Evolutionary conservation across 495 filamentous ascomycete genomes (phyloP).

Genomic region (Neurospora cerealis): DNA sequence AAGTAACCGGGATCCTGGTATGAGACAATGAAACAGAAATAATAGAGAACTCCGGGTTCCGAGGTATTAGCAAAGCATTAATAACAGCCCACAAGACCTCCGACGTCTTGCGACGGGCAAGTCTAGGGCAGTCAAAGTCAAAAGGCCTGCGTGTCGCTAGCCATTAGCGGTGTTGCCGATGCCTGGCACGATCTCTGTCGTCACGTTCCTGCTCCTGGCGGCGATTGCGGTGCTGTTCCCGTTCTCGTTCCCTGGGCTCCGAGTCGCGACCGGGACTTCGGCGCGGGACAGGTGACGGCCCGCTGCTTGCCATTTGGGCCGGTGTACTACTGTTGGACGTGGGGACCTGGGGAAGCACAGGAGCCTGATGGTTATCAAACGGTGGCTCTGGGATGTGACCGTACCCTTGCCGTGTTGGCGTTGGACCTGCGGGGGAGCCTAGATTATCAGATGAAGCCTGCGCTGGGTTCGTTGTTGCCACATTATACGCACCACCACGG

Average conservation of each 20-base stretch:
- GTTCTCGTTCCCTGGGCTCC: slow-evolving; percentile 28
- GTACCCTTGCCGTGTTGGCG: slow-evolving; percentile 26
- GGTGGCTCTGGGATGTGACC: slow-evolving; percentile 20
- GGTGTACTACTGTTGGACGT: slow-evolving; percentile 13
- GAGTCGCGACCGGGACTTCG: slow-evolving; percentile 31
- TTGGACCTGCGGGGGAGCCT: slow-evolving; percentile 41
- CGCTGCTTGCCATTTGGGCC: slow-evolving; percentile 24
- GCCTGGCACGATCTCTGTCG: slow-evolving; percentile 18
- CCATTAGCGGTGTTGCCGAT: slow-evolving; percentile 19
- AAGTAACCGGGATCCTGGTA: slow-evolving; percentile 21
- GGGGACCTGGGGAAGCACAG: slow-evolving; percentile 7
- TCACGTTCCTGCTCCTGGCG: slow-evolving; percentile 18
- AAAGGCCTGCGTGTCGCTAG: slow-evolving; percentile 3
- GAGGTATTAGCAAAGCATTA: slow-evolving; percentile 18
- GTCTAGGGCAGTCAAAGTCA: slow-evolving; percentile 3
- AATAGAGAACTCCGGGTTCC: slow-evolving; percentile 13
- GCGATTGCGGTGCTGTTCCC: slow-evolving; percentile 9
- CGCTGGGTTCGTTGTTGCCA: slow-evolving; percentile 17
- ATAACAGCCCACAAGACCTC: slow-evolving; percentile 9
- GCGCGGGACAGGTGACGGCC: slow-evolving; percentile 21
- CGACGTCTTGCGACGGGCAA: slow-evolving; percentile 2
- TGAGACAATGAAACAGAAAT: background rate
- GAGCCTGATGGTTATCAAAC: slow-evolving; percentile 18
- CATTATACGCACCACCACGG: slow-evolving; percentile 39
- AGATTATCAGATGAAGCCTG: slow-evolving; percentile 39